Percentiles rank a stretch among this genome's conserved stretches.
Conservation (phyloP, 805 yeast species). For the Cephaloascus albidus region DNA sequence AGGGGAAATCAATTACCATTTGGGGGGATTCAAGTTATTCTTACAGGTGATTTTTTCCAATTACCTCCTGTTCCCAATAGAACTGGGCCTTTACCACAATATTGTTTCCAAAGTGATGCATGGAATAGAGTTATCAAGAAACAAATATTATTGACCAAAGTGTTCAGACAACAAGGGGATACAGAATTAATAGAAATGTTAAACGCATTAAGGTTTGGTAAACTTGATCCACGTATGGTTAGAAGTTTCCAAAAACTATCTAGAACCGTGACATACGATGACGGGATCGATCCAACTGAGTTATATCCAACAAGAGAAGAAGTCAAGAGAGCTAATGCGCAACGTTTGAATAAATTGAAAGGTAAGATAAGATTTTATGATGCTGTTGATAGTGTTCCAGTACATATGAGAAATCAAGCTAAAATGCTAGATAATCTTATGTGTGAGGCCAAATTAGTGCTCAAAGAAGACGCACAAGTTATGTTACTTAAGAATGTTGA, state of each 20-base stretch:
- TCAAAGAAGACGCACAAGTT: slow-evolving; percentile 87
- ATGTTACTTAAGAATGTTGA: slow-evolving; percentile 85
- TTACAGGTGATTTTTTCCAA: slow-evolving; percentile 96
- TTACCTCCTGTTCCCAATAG: slow-evolving; percentile 75
- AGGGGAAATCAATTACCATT: slow-evolving; percentile 52
- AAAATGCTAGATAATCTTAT: slow-evolving; percentile 53
- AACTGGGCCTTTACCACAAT: slow-evolving; percentile 31
- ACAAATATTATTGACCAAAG: slow-evolving; percentile 65
- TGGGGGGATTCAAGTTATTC: slow-evolving; percentile 86
- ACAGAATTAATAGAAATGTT: slow-evolving; percentile 65
- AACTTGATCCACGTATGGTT: slow-evolving; percentile 39
- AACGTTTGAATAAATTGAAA: slow-evolving; percentile 37
- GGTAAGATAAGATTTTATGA: slow-evolving; percentile 36
- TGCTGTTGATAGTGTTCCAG: slow-evolving; percentile 22
- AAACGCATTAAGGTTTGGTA: slow-evolving; percentile 73
- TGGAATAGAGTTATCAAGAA: slow-evolving; percentile 61
- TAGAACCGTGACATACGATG: slow-evolving; percentile 50
- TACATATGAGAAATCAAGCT: slow-evolving; percentile 9
- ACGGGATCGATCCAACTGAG: slow-evolving; percentile 85
- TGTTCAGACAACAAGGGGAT: slow-evolving; percentile 86
- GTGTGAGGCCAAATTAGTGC: slow-evolving; percentile 54
- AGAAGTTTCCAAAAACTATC: slow-evolving; percentile 40
- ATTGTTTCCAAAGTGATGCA: slow-evolving; percentile 65
- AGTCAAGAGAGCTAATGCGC: slow-evolving; percentile 66
- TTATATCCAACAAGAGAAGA: slow-evolving; percentile 79